A percentile compares a stretch with the other conserved stretches of the same genome.
phyloP scores from a whole-genome alignment of 2,329 filamentous ascomycete species.

The Dothideomycetes sp. region DNA sequence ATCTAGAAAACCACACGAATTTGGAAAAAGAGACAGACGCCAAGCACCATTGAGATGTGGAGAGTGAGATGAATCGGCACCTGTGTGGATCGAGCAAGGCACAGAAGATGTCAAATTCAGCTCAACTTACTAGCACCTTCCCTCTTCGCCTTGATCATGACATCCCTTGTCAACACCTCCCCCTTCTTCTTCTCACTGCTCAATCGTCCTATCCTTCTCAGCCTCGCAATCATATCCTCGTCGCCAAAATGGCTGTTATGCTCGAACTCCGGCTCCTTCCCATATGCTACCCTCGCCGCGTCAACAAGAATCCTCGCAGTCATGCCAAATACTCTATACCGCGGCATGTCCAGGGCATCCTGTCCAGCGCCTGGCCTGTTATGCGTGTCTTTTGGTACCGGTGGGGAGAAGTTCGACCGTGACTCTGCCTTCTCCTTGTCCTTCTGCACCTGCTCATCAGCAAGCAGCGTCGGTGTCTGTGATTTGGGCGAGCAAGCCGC shows the following conservation, averaged over 20 bases:
- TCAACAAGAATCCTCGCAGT: slow-evolving; percentile 86
- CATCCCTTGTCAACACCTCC: slow-evolving; percentile 30
- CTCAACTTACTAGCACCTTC: background rate
- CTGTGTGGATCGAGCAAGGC: no score
- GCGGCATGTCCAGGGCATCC: slow-evolving; percentile 18
- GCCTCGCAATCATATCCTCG: slow-evolving; percentile 50
- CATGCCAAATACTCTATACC: slow-evolving; percentile 88
- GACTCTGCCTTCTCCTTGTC: background rate
- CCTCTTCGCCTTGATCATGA: slow-evolving; percentile 17
- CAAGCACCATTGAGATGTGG: no score
- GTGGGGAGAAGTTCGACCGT: background rate
- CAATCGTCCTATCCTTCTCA: slow-evolving; percentile 47
- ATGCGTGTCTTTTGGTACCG: background rate
- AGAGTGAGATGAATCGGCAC: no score
- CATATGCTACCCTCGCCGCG: slow-evolving; percentile 74
- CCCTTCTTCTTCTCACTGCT: slow-evolving; percentile 38
- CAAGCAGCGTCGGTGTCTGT: slow-evolving; percentile 1
- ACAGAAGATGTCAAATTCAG: no score
- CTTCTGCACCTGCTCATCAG: slow-evolving; percentile 1
- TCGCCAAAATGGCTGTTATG: slow-evolving; percentile 54
- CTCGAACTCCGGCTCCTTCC: slow-evolving; percentile 73
- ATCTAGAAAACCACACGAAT: no score
- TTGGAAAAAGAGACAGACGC: no score
- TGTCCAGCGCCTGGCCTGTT: background rate
- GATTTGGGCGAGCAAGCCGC: slow-evolving; percentile 4